These are phyloP conservation scores for Debaryomycetaceae sp. DNA, from an alignment of 1,139 yeast genomes.

Conservation along the genomic window DNA sequence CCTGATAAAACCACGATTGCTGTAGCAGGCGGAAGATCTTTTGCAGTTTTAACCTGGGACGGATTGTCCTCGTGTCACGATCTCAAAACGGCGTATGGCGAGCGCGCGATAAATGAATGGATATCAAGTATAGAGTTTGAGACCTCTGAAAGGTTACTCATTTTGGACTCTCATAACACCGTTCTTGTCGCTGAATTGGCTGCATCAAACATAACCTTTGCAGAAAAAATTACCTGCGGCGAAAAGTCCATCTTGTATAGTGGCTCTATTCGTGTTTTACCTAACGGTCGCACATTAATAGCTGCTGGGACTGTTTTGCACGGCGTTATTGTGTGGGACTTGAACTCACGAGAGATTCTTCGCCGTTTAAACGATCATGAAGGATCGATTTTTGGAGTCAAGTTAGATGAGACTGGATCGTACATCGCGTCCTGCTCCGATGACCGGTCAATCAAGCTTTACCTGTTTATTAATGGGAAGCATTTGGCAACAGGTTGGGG, in stretches of 20 bases:
- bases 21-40: constrained; percentile 67
- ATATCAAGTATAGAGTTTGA: constrained; percentile 48
- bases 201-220: not conserved
- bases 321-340: constrained; percentile 75
- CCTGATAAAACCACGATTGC: constrained; percentile 22
- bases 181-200: constrained; percentile 38
- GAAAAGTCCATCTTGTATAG: constrained; percentile 83
- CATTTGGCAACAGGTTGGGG: constrained; percentile 86
- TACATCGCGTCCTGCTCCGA: constrained; percentile 78
- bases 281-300: constrained; percentile 33
- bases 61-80: constrained; percentile 11
- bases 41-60: constrained; percentile 31
- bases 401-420: constrained; percentile 44
- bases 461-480: constrained; percentile 48
- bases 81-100: constrained; percentile 9
- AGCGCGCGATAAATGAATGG: constrained; percentile 65
- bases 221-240: constrained; percentile 34
- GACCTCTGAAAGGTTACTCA: constrained; percentile 25
- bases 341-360: constrained; percentile 29
- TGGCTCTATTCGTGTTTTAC: constrained; percentile 53
- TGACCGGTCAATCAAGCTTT: constrained; percentile 76
- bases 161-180: constrained; percentile 76
- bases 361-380: constrained; percentile 65
- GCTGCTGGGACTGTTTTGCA: constrained; percentile 93
- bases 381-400: constrained; percentile 83